These are phyloP conservation scores for Globisporangium lucens DNA, from an alignment of 352 stramenopile genomes.

Conservation along the genomic window DNA sequence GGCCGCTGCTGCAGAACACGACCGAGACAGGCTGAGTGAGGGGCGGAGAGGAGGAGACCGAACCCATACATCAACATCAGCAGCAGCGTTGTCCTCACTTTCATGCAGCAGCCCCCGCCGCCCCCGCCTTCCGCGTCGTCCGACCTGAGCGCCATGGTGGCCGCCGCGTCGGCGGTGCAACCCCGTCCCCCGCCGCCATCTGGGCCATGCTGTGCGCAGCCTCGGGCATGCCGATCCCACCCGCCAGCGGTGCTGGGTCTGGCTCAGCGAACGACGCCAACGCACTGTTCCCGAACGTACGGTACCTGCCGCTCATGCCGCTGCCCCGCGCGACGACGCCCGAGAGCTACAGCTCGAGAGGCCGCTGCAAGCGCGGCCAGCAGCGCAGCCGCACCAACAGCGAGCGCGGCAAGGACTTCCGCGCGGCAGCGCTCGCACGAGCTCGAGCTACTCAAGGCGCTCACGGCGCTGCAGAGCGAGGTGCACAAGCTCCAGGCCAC, in stretches of 20 bases:
- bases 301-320: constrained; percentile 9
- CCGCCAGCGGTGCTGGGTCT: not conserved
- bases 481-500: constrained; percentile 3
- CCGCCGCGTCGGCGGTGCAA: not conserved
- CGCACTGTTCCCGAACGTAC: not conserved
- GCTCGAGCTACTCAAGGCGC: not conserved
- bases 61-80: not conserved
- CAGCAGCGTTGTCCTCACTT: not conserved
- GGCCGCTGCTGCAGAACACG: not conserved
- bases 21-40: not conserved
- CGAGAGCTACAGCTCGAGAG: not conserved
- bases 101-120: not conserved
- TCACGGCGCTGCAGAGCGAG: constrained; percentile 2
- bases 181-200: not conserved
- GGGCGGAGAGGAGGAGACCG: not conserved
- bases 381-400: constrained; percentile 10
- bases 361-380: not conserved
- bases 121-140: not conserved
- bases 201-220: not conserved
- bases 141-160: not conserved
- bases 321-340: not conserved
- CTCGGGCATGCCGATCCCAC: not conserved
- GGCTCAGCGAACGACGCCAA: not conserved
- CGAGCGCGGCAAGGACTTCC: constrained; percentile 9
- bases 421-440: constrained; percentile 1